Conservation (phyloP, 345 rosid species). For the Erucastrum elatum region DNA sequence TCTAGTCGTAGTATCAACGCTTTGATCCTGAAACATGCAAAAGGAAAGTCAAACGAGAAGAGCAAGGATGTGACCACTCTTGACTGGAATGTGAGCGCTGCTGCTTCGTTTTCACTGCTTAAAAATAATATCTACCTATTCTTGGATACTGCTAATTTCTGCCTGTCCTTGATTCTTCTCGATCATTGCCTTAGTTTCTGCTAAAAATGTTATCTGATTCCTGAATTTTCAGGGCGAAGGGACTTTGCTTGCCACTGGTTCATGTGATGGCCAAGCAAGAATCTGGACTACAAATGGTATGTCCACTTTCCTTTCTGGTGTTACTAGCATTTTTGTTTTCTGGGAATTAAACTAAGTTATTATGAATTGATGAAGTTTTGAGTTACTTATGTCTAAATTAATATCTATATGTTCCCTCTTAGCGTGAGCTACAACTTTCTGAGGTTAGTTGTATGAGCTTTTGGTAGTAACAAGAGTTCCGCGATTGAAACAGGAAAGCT, state of each 20-base stretch:
- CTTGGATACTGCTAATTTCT: not conserved
- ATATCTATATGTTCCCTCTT: not conserved
- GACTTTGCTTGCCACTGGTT: constrained; percentile 92
- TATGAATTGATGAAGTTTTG: not conserved
- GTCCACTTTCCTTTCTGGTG: constrained; percentile 22
- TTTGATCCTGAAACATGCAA: constrained; percentile 85
- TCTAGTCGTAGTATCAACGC: constrained; percentile 56
- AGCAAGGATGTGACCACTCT: constrained; percentile 98
- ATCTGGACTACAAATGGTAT: constrained; percentile 83
- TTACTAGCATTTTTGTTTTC: not conserved
- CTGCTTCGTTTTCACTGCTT: constrained; percentile 7
- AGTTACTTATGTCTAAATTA: not conserved
- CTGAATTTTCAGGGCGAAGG: constrained; percentile 72
- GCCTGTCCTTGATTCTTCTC: not conserved
- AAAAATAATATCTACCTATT: not conserved
- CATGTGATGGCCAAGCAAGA: constrained; percentile 97
- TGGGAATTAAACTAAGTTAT: not conserved
- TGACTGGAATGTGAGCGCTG: constrained; percentile 94
- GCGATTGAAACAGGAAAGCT: not conserved
- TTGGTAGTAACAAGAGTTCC: not conserved
- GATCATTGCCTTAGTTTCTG: constrained; percentile 22
- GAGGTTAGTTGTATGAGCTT: constrained; percentile 2
- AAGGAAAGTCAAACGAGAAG: constrained; percentile 93
- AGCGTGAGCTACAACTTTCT: not conserved
- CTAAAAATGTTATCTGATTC: constrained; percentile 6